Base-by-base conservation (phyloP, 768 basidiomycete genomes). In the Auricularia sp. region DNA sequence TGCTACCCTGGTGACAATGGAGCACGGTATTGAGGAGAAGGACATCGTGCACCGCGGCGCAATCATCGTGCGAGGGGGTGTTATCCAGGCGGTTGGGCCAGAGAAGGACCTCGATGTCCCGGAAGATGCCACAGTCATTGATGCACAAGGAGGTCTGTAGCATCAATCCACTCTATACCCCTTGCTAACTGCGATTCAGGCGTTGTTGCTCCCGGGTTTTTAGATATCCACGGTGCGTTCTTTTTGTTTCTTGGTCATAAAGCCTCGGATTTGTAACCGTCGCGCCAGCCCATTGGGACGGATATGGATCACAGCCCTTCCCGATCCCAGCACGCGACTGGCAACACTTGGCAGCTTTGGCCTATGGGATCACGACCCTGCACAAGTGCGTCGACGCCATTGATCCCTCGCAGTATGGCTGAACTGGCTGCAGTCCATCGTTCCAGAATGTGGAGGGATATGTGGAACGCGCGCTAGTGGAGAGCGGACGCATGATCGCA, bases 291-390 rank as follows among this genome's bases (percentile, higher is more conserved):
- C 89, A 90, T 65, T 90, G 88, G 88, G 70, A 75, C 18, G 87
- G 86, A 0, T 81, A 83, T 65, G 68, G 42, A 0, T 79, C 76
- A 36, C 11, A 14, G 34, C 56, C 29, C 56, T 59, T 59, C 29
- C 11, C 54, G 18, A 82, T 83, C 68, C 88, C 88, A 0, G 80
- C 86, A 6, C 79, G 78, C 54, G 89, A 87, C 10, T 90, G 88
- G 87, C 88, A 90, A 69, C 78, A 87, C 77, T 81, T 86, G 70
- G 83, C 86, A 0, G 89, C 89, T 82, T 79, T 90, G 36, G 85
- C 88, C 0, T 89, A 88, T 68, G 89, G 89, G 24, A 82, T 90
- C 3, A 90, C 89, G 1, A 89, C 88, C 2, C 68, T 89, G 65
- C 89, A 89, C 77, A 90, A 90, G 88, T 89, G 67, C 65, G 80